Evolutionary conservation across 148 eudicot species (phyloP).

Genomic region (Chenopodium suecicum): DNA sequence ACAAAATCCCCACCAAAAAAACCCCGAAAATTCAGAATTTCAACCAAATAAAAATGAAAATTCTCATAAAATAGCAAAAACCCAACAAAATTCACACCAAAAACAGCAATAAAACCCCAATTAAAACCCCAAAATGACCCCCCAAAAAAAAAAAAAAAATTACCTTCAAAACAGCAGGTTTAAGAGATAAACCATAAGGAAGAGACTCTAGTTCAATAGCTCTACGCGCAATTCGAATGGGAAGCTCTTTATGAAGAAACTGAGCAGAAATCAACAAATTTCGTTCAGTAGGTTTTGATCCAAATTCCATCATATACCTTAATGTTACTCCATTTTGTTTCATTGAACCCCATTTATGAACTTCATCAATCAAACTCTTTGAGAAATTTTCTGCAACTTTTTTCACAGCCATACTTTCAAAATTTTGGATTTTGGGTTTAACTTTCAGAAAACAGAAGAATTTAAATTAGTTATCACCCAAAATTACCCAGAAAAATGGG

Average conservation of each 20-base stretch:
- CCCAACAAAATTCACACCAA: not conserved
- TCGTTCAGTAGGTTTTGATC: constrained; percentile 56
- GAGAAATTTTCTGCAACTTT: constrained; percentile 46
- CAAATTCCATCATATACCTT: constrained; percentile 92
- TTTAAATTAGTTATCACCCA: not conserved
- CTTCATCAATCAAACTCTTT: constrained; percentile 59
- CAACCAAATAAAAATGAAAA: not conserved
- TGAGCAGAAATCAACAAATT: constrained; percentile 76
- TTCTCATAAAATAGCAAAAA: not conserved
- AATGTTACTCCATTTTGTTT: constrained; percentile 84
- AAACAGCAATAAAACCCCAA: not conserved
- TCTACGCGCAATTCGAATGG: constrained; percentile 74
- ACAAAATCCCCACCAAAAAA: not conserved
- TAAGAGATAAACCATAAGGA: constrained; percentile 80
- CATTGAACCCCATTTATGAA: constrained; percentile 64
- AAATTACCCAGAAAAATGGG: not conserved
- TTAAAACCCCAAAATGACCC: not conserved
- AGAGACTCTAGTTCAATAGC: constrained; percentile 74
- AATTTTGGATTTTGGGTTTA: not conserved
- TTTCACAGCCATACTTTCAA: constrained; percentile 60
- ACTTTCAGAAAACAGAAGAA: no score
- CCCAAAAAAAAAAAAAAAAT: not conserved
- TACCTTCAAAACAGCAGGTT: constrained; percentile 86
- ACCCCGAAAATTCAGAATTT: not conserved
- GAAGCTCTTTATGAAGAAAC: constrained; percentile 85